Evolutionary conservation across 768 basidiomycete species (phyloP).

Genomic region (Pholiota conissans): DNA sequence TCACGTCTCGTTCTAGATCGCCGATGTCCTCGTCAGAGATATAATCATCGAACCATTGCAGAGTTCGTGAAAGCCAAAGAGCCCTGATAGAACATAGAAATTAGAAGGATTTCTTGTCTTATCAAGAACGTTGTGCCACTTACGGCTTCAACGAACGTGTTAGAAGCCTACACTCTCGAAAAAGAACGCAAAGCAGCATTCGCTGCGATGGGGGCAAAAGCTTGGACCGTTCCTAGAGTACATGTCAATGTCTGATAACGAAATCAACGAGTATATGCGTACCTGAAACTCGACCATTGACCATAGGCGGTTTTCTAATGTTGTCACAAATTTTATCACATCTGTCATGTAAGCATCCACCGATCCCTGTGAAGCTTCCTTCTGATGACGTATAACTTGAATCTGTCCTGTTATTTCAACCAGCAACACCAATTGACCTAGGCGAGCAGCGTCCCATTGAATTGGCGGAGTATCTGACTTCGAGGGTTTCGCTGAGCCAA

Average conservation of each 20-base stretch:
- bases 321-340: conserved; percentile 45
- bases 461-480: conserved; percentile 17
- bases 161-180: conserved; percentile 63
- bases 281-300: conserved; percentile 62
- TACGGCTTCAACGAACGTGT: conserved; percentile 67
- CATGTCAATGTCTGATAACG: not conserved
- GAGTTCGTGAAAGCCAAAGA: conserved; percentile 44
- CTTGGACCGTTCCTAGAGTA: conserved; percentile 51
- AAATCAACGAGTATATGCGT: conserved; percentile 2
- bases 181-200: conserved; percentile 57
- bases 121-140: conserved; percentile 18
- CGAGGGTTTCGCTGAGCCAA: conserved; percentile 45
- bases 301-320: conserved; percentile 57
- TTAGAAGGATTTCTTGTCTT: not conserved
- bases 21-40: conserved; percentile 37
- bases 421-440: conserved; percentile 64
- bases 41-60: conserved; percentile 44
- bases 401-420: conserved; percentile 60
- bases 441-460: conserved; percentile 48
- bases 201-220: conserved; percentile 58
- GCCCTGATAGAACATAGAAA: conserved; percentile 29
- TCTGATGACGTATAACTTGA: conserved; percentile 41
- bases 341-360: conserved; percentile 21
- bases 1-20: conserved; percentile 44
- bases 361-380: conserved; percentile 38